Evolutionary conservation across 2,329 filamentous ascomycete genomes (phyloP), one percentile per base, ranked within the genome.

Genomic region (Calonectria leucothoes): DNA sequence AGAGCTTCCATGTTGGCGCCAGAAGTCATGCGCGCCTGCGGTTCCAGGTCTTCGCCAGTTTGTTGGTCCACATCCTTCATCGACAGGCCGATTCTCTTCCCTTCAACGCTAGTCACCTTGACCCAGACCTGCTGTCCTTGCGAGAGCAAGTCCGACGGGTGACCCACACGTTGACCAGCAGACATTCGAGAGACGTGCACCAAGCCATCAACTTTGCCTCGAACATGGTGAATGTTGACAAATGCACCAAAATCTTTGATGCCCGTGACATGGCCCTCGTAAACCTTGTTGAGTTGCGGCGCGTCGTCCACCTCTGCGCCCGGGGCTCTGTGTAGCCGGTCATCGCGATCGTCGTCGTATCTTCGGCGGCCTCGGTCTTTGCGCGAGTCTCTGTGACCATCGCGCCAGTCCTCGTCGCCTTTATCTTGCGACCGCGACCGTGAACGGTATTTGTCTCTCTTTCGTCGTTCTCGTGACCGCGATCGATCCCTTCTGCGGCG

Each of bases 21-120:
- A 1, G 96, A 97, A 35, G 94, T 93, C 80, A 98, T 91, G 59
- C 94, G 90, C 72, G 91, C 90, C 75, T 96, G 92, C 0, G 96
- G 95, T 35, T 93, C 91, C 48, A 98, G 86, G 81, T 99, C 97
- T 81, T 92, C 90, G 7, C 97, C 97, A 4, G 94, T 96, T 35
- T 91, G 90, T 83, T 99, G 97, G 79, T 99, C 96, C 20, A 98
- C 96, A 74, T 98, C 96, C 82, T 98, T 98, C 96, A 99, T 98
- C 0, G 96, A 98, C 7, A 99, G 86, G 0, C 95, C 96, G 79
- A 98, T 93, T 33, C 94, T 91, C 67, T 88, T 91, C 5, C 94
- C 93, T 81, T 98, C 94, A 67, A 98, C 93, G 81, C 94, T 98
- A 80, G 94, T 88, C 29, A 99, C 93, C 83, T 99, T 99, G 79